A percentile compares a stretch with the other conserved stretches of the same genome.
Evolutionary conservation across 2,329 filamentous ascomycete species (phyloP).

Genomic region (Trematosphaeria pertusa): DNA sequence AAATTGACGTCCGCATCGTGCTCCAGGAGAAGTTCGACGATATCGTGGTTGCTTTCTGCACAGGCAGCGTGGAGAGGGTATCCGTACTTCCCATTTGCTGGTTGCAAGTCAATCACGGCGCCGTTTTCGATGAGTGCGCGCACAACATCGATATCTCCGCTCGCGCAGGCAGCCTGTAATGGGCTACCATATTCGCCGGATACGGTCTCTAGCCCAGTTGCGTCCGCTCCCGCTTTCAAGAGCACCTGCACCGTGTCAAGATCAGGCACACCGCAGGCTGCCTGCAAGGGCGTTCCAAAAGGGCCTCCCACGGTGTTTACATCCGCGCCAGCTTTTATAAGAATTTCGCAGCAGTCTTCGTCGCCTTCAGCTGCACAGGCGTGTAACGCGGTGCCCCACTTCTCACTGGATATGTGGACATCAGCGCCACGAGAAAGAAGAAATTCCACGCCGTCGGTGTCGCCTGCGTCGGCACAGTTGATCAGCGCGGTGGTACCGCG

Average conservation of each 20-base stretch:
- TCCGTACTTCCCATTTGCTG: slow-evolving; percentile 21
- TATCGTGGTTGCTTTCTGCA: slow-evolving; percentile 11
- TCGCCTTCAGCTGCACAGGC: slow-evolving; percentile 24
- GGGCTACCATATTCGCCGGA: slow-evolving; percentile 27
- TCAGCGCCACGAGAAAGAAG: slow-evolving; percentile 23
- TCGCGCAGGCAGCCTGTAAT: slow-evolving; percentile 27
- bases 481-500: slow-evolving; percentile 30
- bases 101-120: slow-evolving; percentile 23
- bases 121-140: slow-evolving; percentile 20
- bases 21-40: slow-evolving; percentile 20
- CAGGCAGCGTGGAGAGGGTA: slow-evolving; percentile 21
- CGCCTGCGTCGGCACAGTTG: slow-evolving; percentile 20
- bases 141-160: slow-evolving; percentile 20
- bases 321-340: slow-evolving; percentile 27
- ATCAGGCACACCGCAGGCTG: slow-evolving; percentile 22
- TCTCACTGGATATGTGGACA: slow-evolving; percentile 20
- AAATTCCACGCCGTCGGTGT: slow-evolving; percentile 23
- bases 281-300: slow-evolving; percentile 25
- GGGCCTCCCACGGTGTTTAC: slow-evolving; percentile 24
- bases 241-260: slow-evolving; percentile 21
- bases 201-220: slow-evolving; percentile 13
- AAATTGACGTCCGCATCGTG: slow-evolving; percentile 25
- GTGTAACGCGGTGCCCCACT: slow-evolving; percentile 28
- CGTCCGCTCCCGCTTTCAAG: slow-evolving; percentile 21
- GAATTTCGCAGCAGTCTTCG: slow-evolving; percentile 21